phyloP scores from a whole-genome alignment of 495 filamentous ascomycete species.

The Astrothelium subdiscretum region DNA sequence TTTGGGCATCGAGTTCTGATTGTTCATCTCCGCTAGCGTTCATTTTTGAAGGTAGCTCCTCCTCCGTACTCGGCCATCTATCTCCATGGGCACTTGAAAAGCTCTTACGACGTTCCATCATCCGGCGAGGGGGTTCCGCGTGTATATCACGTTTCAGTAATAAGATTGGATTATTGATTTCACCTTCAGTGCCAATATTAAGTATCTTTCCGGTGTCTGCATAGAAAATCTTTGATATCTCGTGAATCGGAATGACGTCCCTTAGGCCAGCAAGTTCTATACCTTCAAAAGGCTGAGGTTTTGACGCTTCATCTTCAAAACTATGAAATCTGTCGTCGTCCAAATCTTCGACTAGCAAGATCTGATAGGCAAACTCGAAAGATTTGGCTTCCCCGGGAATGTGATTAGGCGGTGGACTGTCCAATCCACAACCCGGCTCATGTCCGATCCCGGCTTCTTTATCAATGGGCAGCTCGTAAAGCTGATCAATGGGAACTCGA shows the following conservation, averaged over 20 bases:
- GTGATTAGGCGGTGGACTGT: slow-evolving; percentile 8
- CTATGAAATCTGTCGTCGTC: slow-evolving; percentile 85
- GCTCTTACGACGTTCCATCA: slow-evolving; percentile 37
- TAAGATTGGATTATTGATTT: slow-evolving; percentile 75
- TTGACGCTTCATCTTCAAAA: slow-evolving; percentile 52
- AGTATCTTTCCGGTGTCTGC: slow-evolving; percentile 91
- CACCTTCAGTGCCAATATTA: slow-evolving; percentile 69
- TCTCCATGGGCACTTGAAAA: slow-evolving; percentile 19
- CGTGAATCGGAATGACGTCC: slow-evolving; percentile 74
- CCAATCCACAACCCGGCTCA: background rate
- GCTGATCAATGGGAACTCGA: slow-evolving; percentile 34
- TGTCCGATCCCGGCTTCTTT: background rate
- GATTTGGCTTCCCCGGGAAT: slow-evolving; percentile 39
- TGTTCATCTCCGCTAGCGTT: slow-evolving; percentile 31
- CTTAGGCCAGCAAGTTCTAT: slow-evolving; percentile 65
- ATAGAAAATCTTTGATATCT: slow-evolving; percentile 95
- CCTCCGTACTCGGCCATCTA: background rate
- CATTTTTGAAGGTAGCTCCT: background rate
- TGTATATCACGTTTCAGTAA: slow-evolving; percentile 75
- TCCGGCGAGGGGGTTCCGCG: slow-evolving; percentile 57
- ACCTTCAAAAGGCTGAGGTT: slow-evolving; percentile 57
- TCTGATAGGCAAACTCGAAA: slow-evolving; percentile 77
- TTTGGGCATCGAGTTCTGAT: slow-evolving; percentile 56
- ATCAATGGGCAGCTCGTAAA: slow-evolving; percentile 28
- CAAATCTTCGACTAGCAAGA: slow-evolving; percentile 83